A percentile compares a stretch with the other conserved stretches of the same genome.
These are phyloP conservation scores for Colletotrichum tropicale DNA, from an alignment of 2,329 filamentous ascomycete genomes.

Conservation along the genomic window DNA sequence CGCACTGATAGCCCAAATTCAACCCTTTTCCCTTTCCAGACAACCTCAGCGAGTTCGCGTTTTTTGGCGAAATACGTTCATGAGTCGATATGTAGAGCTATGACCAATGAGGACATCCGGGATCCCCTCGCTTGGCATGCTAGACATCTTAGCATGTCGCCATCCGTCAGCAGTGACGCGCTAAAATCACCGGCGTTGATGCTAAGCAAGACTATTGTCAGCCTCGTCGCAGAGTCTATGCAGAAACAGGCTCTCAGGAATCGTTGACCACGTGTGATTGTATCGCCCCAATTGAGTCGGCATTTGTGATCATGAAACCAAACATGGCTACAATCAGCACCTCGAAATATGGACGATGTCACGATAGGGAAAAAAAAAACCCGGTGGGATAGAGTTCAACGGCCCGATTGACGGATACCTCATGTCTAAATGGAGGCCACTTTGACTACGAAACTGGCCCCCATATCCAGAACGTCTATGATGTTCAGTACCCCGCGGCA, in stretches of 20 bases:
- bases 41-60: neutral
- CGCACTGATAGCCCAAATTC: neutral
- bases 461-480: neutral
- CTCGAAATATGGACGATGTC: neutral
- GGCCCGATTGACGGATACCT: neutral
- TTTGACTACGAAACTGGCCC: neutral
- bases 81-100: neutral
- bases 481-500: neutral
- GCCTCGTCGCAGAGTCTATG: neutral
- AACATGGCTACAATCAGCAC: neutral
- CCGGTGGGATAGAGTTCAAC: neutral
- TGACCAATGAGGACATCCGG: neutral
- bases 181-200: neutral
- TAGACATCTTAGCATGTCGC: neutral
- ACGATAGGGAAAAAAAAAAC: neutral
- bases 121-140: neutral
- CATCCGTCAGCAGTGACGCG: neutral
- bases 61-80: neutral
- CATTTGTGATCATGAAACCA: neutral
- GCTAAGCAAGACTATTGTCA: neutral
- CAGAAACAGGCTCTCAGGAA: neutral
- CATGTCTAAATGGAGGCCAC: neutral
- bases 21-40: neutral
- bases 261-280: neutral
- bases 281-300: neutral